Conservation (phyloP, 805 yeast genomes). For the Ogataea allantospora region DNA sequence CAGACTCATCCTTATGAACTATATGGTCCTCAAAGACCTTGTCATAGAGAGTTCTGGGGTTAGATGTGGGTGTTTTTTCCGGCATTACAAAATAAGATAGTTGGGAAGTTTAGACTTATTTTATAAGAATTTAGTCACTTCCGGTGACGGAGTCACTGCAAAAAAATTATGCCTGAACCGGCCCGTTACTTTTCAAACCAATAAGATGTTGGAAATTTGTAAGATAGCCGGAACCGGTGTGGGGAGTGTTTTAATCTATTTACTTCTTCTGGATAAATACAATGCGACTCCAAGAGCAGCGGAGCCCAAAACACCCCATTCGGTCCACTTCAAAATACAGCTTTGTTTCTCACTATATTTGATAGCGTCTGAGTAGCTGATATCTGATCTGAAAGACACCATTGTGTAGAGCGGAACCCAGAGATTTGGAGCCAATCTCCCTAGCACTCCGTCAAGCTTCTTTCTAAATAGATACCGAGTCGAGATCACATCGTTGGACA, state of each 20-base stretch:
- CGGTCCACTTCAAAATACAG: slow-evolving; percentile 40
- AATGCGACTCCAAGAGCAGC: slow-evolving; percentile 12
- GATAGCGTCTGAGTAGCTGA: slow-evolving; percentile 70
- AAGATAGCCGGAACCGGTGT: slow-evolving; percentile 1
- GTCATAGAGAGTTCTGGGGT: slow-evolving; percentile 83
- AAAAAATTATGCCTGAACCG: slow-evolving; percentile 17
- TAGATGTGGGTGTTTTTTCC: slow-evolving; percentile 29
- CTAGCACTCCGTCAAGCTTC: slow-evolving; percentile 61
- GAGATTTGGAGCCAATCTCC: slow-evolving; percentile 52
- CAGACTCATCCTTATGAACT: slow-evolving; percentile 85
- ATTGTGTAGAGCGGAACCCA: slow-evolving; percentile 91
- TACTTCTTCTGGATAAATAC: slow-evolving; percentile 6
- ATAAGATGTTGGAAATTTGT: slow-evolving; percentile 2
- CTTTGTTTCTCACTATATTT: slow-evolving; percentile 53
- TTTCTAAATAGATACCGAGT: slow-evolving; percentile 62
- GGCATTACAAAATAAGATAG: slow-evolving; percentile 26
- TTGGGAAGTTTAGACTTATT: not conserved
- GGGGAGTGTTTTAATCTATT: slow-evolving; percentile 1
- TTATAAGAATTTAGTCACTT: slow-evolving; percentile 11
- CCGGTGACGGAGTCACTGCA: slow-evolving; percentile 3
- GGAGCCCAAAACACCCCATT: slow-evolving; percentile 18
- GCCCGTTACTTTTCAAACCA: slow-evolving; percentile 6
- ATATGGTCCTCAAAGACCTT: slow-evolving; percentile 94
- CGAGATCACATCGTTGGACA: slow-evolving; percentile 78
- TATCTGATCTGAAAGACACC: slow-evolving; percentile 87